These are phyloP conservation scores for Cercophora newfieldiana DNA, from an alignment of 495 filamentous ascomycete genomes.

Conservation along the genomic window DNA sequence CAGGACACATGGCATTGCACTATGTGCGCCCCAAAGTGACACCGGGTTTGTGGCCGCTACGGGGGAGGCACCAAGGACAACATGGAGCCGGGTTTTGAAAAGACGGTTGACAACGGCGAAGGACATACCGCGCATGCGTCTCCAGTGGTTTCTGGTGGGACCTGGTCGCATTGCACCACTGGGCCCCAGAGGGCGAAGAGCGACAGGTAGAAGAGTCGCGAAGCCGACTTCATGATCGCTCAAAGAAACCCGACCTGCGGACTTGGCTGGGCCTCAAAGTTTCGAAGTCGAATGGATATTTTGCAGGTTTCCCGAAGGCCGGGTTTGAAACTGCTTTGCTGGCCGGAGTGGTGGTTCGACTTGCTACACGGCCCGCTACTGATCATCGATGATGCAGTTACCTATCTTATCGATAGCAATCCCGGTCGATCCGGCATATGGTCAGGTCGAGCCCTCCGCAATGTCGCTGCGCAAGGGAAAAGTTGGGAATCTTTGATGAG, in stretches of 20 bases:
- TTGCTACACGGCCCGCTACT: not conserved
- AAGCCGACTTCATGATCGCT: slow-evolving; percentile 62
- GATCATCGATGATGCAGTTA: slow-evolving; percentile 5
- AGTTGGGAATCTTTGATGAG: not conserved
- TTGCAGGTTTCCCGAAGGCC: not conserved
- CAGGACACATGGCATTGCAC: slow-evolving; percentile 25
- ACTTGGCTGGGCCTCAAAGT: not conserved
- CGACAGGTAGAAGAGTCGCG: slow-evolving; percentile 72
- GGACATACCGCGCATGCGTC: slow-evolving; percentile 51
- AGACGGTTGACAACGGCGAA: not conserved
- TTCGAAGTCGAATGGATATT: not conserved
- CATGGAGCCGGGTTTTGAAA: not conserved
- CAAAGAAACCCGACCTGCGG: not conserved
- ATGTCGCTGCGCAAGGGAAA: not conserved
- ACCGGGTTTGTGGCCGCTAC: not conserved
- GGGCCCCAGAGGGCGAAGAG: slow-evolving; percentile 70
- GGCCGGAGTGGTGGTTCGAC: slow-evolving; percentile 5
- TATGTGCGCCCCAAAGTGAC: slow-evolving; percentile 11
- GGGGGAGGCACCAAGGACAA: not conserved
- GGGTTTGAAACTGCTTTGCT: slow-evolving; percentile 10
- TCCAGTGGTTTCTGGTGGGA: slow-evolving; percentile 26
- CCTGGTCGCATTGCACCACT: slow-evolving; percentile 42
- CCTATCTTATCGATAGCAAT: slow-evolving; percentile 12
- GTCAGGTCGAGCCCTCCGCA: not conserved
- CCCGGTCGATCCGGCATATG: not conserved